These are phyloP conservation scores for Colletotrichum musicola DNA, from an alignment of 2,329 filamentous ascomycete genomes.

Conservation along the genomic window DNA sequence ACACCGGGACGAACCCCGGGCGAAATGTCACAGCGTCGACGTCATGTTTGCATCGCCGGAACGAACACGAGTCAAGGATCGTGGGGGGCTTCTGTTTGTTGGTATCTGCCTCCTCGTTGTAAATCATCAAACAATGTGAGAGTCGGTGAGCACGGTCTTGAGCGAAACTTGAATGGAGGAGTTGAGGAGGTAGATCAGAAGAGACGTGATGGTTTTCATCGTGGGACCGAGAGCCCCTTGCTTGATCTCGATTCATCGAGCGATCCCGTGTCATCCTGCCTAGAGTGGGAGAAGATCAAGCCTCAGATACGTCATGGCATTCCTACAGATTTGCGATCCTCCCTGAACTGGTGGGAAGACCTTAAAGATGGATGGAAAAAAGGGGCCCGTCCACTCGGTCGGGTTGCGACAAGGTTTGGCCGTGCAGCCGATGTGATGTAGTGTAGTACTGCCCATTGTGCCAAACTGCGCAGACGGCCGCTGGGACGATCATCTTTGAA, in stretches of 20 bases:
- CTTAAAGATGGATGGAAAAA: not conserved
- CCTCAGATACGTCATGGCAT: constrained; percentile 31
- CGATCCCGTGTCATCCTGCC: constrained; percentile 36
- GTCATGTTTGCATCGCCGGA: constrained; percentile 14
- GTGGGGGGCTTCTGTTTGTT: not conserved
- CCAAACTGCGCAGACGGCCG: not conserved
- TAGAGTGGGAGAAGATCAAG: constrained; percentile 29
- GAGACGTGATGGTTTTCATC: not conserved
- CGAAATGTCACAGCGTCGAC: constrained; percentile 18
- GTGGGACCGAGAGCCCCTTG: not conserved
- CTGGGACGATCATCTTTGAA: constrained; percentile 1
- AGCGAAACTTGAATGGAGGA: not conserved
- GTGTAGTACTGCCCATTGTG: no score
- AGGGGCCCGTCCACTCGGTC: constrained; percentile 6
- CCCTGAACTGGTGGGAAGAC: not conserved
- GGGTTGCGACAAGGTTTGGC: constrained; percentile 16
- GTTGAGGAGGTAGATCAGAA: no score
- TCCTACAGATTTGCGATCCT: not conserved
- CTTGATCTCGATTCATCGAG: constrained; percentile 33
- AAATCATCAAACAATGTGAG: constrained; percentile 12
- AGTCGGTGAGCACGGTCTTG: not conserved
- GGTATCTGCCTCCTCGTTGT: not conserved
- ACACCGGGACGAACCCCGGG: constrained; percentile 6
- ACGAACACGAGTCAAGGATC: not conserved
- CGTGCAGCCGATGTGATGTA: constrained; percentile 15